These are phyloP conservation scores for Pythium brassicae DNA, from an alignment of 352 stramenopile species.

Conservation along the genomic window DNA sequence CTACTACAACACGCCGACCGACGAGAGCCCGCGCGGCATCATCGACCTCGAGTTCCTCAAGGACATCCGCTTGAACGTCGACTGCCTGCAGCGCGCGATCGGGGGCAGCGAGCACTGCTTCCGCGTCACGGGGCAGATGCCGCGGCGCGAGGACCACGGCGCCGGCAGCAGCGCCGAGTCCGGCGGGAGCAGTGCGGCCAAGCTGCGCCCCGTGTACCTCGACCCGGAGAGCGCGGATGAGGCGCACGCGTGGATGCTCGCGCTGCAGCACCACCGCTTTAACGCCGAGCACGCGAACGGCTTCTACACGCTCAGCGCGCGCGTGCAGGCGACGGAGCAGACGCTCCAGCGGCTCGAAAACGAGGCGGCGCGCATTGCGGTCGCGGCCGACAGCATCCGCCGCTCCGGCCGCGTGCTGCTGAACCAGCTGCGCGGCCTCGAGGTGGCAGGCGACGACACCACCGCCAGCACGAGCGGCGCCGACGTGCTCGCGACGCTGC, in stretches of 20 bases:
- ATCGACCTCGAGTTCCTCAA: conserved; percentile 79
- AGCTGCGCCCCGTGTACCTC: conserved; percentile 64
- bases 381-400: conserved; percentile 6
- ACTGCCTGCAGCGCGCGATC: conserved; percentile 72
- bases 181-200: conserved; percentile 11
- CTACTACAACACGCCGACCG: conserved; percentile 70
- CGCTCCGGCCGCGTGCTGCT: conserved; percentile 16
- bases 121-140: conserved; percentile 64
- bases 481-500: conserved; percentile 27
- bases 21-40: conserved; percentile 62
- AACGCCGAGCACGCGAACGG: conserved; percentile 41
- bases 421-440: conserved; percentile 17
- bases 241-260: conserved; percentile 63
- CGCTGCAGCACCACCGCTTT: conserved; percentile 66
- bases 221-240: conserved; percentile 49
- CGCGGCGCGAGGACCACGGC: conserved; percentile 21
- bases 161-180: neutral
- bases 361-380: conserved; percentile 7
- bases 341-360: conserved; percentile 14
- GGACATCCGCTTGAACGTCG: conserved; percentile 68
- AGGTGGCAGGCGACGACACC: neutral
- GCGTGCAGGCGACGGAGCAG: conserved; percentile 34
- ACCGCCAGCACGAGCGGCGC: neutral
- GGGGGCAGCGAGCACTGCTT: conserved; percentile 62
- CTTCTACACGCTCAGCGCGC: conserved; percentile 25